Base-by-base conservation (phyloP, 768 basidiomycete species). In the Suillus lakei region DNA sequence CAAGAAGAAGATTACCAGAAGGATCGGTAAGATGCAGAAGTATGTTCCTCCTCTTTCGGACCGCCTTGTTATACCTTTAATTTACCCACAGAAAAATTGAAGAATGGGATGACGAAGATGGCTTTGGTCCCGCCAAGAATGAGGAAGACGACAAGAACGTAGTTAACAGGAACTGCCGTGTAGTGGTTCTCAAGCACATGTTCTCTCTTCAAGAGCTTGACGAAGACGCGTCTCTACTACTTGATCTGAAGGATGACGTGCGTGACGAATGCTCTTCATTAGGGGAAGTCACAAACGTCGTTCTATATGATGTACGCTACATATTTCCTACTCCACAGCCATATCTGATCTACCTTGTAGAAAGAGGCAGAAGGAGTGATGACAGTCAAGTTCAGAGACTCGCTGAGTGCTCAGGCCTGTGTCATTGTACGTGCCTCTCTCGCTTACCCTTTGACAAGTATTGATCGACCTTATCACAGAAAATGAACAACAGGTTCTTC, bases 171-270 rank as follows among this genome's bases (percentile, higher is more conserved):
- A 85, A 85, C 71, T 84, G 83, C 74, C 86, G 95, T 38, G 91
- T 98, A 4, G 96, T 98, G 10, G 95, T 99, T 1, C 81, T 99
- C 67, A 96, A 94, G 75, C 89, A 95, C 71, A 98, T 98, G 96
- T 99, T 99, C 73, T 91, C 91, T 5, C 81, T 94, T 23, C 76
- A 91, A 70, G 93, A 96, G 68, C 84, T 99, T 1, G 90, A 93
- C 38, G 88, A 95, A 69, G 96, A 99, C 71, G 81, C 93, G 0
- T 84, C 93, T 8, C 79, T 98, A 30, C 79, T 98, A 23, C 85
- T 99, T 16, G 97, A 99, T 70, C 84, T 98, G 60, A 98, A 98
- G 74, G 95, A 98, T 72, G 97, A 99, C 69, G 96, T 99, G 21
- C 86, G 97, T 62, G 96, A 97, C 39, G 97, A 99, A 74, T 95